Conservation (phyloP, 1,139 yeast species). For the Geotrichum cucujoidarum region DNA sequence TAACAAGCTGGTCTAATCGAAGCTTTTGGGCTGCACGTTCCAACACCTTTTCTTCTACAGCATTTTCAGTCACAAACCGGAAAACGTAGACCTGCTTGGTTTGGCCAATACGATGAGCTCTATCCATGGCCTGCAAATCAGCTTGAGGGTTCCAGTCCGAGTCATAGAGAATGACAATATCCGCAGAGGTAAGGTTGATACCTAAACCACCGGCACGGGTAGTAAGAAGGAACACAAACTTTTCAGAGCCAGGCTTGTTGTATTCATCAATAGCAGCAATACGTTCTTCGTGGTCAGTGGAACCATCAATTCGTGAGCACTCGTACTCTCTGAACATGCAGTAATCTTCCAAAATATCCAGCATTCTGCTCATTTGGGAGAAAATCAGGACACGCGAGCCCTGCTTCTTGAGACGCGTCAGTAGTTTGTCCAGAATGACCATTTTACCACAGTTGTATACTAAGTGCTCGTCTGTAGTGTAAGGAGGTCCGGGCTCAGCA, state of each 20-base stretch:
- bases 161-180: constrained; percentile 81
- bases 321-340: constrained; percentile 77
- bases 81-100: constrained; percentile 91
- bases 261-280: constrained; percentile 88
- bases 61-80: constrained; percentile 90
- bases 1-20: constrained; percentile 87
- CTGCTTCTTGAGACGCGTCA: constrained; percentile 62
- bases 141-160: constrained; percentile 99
- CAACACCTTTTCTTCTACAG: constrained; percentile 91
- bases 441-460: constrained; percentile 85
- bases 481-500: constrained; percentile 99
- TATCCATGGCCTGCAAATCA: constrained; percentile 96
- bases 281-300: constrained; percentile 91
- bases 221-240: constrained; percentile 80
- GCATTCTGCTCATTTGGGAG: constrained; percentile 89
- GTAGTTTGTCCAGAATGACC: constrained; percentile 78
- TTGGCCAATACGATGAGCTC: constrained; percentile 98
- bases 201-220: constrained; percentile 99
- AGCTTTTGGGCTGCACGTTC: constrained; percentile 95
- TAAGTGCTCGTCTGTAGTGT: constrained; percentile 91
- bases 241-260: constrained; percentile 74
- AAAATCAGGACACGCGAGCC: constrained; percentile 91
- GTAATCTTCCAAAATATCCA: constrained; percentile 91
- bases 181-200: constrained; percentile 89
- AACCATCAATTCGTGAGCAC: constrained; percentile 92